Base-by-base conservation (phyloP, 2,329 filamentous ascomycete species). In the Alternaria sp. region DNA sequence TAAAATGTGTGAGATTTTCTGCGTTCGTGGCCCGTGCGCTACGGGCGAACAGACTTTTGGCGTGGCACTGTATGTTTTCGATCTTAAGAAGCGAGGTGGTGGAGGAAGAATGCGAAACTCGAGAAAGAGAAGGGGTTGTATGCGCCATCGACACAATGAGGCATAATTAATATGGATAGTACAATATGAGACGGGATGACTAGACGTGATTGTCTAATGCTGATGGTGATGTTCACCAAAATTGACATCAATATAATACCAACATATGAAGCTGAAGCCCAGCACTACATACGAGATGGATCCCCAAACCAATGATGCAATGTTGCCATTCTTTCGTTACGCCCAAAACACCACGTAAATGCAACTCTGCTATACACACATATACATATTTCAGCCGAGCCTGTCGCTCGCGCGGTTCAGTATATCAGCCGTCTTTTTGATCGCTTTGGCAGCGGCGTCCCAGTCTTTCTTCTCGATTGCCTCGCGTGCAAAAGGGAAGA, bases 401-500 rank as follows among this genome's bases (percentile, higher is more conserved):
- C 79, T 79, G 53, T 81, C 78, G 41, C 85, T 86, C 30, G 93
- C 92, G 51, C 81, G 78, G 54, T 81, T 83, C 54, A 97, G 80
- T 47, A 92, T 88, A 11, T 80, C 81, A 1, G 92, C 90, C 24
- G 91, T 89, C 78, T 89, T 92, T 66, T 90, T 83, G 30, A 96
- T 85, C 74, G 90, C 87, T 54, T 82, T 79, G 71, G 91, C 88
- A 3, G 91, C 91, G 12, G 86, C 77, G 2, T 80, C 82, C 91
- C 90, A 94, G 69, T 96, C 87, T 26, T 86, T 86, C 4, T 83
- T 85, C 63, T 91, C 87, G 41, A 97, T 83, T 8, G 90, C 89
- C 72, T 97, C 94, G 57, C 92, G 86, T 57, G 97, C 91, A n/a
- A 89, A 90, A 0, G 94, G 94, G 80, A 96, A 96, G 63, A 87